Evolutionary conservation across 2,329 filamentous ascomycete species (phyloP), one percentile per base, ranked within the genome.

Genomic region (Colletotrichum brevisporum): DNA sequence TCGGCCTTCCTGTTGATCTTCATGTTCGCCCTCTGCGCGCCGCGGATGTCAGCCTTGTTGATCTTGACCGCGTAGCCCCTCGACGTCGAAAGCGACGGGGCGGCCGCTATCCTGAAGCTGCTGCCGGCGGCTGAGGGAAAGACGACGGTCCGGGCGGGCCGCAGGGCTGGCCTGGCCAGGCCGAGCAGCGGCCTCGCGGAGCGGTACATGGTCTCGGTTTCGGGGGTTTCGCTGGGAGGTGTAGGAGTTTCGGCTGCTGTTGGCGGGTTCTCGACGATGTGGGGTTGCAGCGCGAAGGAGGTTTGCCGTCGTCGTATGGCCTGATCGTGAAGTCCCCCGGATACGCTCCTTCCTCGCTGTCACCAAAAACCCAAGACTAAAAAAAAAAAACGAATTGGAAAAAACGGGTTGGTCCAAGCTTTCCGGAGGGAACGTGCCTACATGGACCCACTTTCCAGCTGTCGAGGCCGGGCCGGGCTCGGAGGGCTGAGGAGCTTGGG

Each of bases 101-200:
- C 27, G 16, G 56, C 24, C 13, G 66, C 45, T 69, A 69, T 66
- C 61, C 66, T 36, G 31, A 36, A 36, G 31, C 31, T 36, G 27
- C 27, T 69, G 54, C 27, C 60, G 12, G 61, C 41, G 2, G 55
- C 53, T 39, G 59, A 31, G 24, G 54, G 61, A 31, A n/a, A 50
- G 18, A 16, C 50, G 15, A 18, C 48, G 50, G 48, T 50, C 36
- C 53, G 47, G 50, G 54, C 61, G 41, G 21, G 21, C 21, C 21
- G 21, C 21, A 24, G 21, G 21, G 18, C 48, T 13, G 51, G 6
- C 21, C 58, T 51, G 57, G 47, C 41, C 43, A 60, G 27, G 60
- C 64, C 70, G 64, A 68, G 56, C 8, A 71, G 48, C 45, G 69
- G 57, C 57, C 68, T 64, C 61, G 56, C 60, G 31, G 57, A 48